phyloP scores from a whole-genome alignment of 371 early-diverging fungal genomes.

The Haplosporangium sp. region DNA sequence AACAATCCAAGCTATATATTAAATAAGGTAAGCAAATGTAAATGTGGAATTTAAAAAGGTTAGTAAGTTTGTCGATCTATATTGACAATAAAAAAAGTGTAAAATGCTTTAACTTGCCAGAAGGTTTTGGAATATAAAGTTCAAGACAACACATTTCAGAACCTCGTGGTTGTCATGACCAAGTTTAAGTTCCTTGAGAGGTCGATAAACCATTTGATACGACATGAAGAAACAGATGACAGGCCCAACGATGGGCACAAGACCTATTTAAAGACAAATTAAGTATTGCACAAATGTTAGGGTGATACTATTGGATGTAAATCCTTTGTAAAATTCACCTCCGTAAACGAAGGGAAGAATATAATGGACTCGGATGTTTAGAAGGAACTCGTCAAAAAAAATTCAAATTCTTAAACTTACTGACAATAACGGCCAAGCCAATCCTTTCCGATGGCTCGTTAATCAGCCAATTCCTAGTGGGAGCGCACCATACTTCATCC shows the following conservation, averaged over 20 bases:
- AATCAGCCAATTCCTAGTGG: background rate
- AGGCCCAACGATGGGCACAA: conserved; percentile 4
- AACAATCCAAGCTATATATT: too few species aligned
- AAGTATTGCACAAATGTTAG: background rate
- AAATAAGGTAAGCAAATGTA: too few species aligned
- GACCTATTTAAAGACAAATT: background rate
- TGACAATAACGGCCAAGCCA: background rate
- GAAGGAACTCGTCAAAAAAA: background rate
- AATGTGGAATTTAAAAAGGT: too few species aligned
- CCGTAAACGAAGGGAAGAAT: too few species aligned
- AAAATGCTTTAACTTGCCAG: background rate
- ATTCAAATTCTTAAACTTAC: background rate
- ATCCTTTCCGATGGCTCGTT: background rate
- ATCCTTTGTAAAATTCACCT: too few species aligned
- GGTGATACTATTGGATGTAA: too few species aligned
- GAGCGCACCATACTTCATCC: background rate
- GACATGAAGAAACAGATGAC: conserved; percentile 2
- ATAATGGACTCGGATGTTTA: too few species aligned
- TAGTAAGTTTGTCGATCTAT: too few species aligned
- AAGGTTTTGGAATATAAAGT: background rate
- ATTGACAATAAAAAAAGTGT: too few species aligned
- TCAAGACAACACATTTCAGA: background rate
- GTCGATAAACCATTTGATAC: background rate
- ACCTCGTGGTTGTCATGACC: background rate
- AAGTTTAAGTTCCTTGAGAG: background rate